Base-by-base conservation (phyloP, 2,329 filamentous ascomycete genomes). In the Magnaporthiopsis rhizophila region DNA sequence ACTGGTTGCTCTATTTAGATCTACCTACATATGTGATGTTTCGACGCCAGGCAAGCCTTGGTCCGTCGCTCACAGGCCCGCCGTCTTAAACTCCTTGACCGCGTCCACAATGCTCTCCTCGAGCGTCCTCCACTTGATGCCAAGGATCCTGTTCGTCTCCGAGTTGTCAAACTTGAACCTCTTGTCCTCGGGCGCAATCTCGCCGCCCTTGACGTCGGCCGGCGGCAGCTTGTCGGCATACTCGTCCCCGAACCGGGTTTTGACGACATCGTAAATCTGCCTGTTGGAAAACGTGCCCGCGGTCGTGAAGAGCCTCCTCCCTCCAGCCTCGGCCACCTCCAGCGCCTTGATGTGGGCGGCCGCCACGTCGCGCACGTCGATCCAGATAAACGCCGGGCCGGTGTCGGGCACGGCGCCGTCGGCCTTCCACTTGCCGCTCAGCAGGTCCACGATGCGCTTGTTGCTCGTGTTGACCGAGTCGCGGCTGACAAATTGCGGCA, bases 91-190 rank as follows among this genome's bases (percentile, higher is more conserved):
- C 38, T 83, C 87, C 74, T 84, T 84, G 24, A 90, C 81, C 8
- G 86, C 81, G 70, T 91, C 89, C 7, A 81, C 77, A 34, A 89
- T 79, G 34, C 79, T 82, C 75, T 87, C 79, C 73, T 91, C 87
- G 45, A 91, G 70, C 4, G 76, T 73, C 67, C 78, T 85, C 79
- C 84, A 91, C 65, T 88, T 75, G 61, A 90, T 80, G 0, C 86
- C 86, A 65, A 91, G 73, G 60, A 88, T 69, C 70, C 85, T 80
- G 32, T 80, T 82, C 1, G 85, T 85, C 70, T 80, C 80, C 62
- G 78, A 79, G 71, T 86, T 89, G 71, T 90, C 82, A 65, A 80
- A 83, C 66, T 76, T 76, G 72, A 82, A 87, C 58, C 83, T 68
- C 66, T 79, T 69, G 3, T 74, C 74, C 65, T 73, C 72, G 3